Conservation (phyloP, 1,139 yeast species). For the Scheffersomyces insectosa region DNA sequence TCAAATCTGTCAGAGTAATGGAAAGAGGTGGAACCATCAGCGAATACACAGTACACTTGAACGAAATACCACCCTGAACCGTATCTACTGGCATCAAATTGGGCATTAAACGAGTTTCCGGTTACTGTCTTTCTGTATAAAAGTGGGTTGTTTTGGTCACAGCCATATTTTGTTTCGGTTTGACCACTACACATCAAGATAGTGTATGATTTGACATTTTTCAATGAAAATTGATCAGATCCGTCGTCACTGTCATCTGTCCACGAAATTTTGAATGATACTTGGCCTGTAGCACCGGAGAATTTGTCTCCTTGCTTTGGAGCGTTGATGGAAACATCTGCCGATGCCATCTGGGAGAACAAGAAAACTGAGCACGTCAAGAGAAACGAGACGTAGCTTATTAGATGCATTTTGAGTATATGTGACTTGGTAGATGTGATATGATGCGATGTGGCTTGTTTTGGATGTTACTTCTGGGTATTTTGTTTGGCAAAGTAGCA, state of each 20-base stretch:
- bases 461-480: slow-evolving; percentile 3
- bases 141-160: slow-evolving; percentile 31
- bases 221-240: slow-evolving; percentile 41
- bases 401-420: background rate
- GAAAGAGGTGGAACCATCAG: slow-evolving; percentile 52
- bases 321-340: slow-evolving; percentile 58
- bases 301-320: slow-evolving; percentile 54
- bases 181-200: slow-evolving; percentile 72
- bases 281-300: slow-evolving; percentile 51
- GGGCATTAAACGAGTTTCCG: slow-evolving; percentile 37
- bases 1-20: slow-evolving; percentile 71
- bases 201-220: slow-evolving; percentile 45
- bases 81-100: slow-evolving; percentile 43
- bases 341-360: slow-evolving; percentile 21
- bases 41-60: slow-evolving; percentile 55
- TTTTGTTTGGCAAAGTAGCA: slow-evolving; percentile 1
- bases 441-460: background rate
- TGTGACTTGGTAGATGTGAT: background rate
- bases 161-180: slow-evolving; percentile 40
- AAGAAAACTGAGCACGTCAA: slow-evolving; percentile 7
- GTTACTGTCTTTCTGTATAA: slow-evolving; percentile 19
- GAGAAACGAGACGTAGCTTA: background rate
- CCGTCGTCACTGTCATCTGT: slow-evolving; percentile 50
- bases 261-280: slow-evolving; percentile 59
- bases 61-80: slow-evolving; percentile 68